These are phyloP conservation scores for Solanum pennellii DNA, from an alignment of 257 asterid species.

Conservation along the genomic window DNA sequence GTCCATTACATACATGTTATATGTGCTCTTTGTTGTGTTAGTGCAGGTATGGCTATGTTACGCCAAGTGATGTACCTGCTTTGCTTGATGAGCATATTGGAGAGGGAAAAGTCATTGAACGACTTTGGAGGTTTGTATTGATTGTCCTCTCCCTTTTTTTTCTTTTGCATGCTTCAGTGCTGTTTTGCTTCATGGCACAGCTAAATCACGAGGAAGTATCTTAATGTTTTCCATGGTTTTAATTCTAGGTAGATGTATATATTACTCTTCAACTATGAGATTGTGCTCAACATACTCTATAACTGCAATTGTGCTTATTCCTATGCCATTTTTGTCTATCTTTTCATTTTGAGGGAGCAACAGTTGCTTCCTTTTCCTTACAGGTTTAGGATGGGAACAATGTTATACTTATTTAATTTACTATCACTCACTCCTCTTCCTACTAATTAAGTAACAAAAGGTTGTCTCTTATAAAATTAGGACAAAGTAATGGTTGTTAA, in stretches of 20 bases:
- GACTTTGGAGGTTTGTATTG: constrained; percentile 77
- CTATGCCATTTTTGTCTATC: background rate
- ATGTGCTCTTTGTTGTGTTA: background rate
- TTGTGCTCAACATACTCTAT: background rate
- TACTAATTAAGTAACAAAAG: background rate
- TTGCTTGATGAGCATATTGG: constrained; percentile 77
- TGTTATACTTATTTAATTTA: background rate
- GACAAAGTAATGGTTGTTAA: background rate
- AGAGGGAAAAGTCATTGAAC: constrained; percentile 62
- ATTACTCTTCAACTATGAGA: background rate
- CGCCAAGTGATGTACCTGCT: constrained; percentile 82
- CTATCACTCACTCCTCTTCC: background rate
- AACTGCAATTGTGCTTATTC: background rate
- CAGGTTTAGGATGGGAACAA: background rate
- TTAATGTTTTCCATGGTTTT: background rate
- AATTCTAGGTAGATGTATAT: background rate
- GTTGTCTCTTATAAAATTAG: background rate
- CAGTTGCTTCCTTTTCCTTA: background rate
- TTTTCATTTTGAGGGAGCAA: background rate
- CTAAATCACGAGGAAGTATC: background rate
- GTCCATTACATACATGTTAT: background rate
- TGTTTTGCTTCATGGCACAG: background rate
- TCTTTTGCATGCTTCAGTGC: background rate
- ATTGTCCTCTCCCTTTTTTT: background rate
- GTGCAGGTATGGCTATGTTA: constrained; percentile 92